phyloP scores from a whole-genome alignment of 495 filamentous ascomycete species.

The Podospora australis region DNA sequence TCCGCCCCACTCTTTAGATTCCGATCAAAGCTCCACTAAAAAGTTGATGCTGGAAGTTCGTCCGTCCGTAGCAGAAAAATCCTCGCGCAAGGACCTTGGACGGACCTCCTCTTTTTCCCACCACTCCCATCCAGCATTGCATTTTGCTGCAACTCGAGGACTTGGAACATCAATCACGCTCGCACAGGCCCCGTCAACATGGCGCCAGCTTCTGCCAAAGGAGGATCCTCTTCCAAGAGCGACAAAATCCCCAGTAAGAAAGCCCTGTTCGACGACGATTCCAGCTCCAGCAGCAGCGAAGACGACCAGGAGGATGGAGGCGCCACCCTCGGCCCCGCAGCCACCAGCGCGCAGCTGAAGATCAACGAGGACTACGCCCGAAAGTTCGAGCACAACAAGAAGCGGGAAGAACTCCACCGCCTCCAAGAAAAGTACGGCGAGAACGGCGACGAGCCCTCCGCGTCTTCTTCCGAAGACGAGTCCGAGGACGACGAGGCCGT shows the following conservation, averaged over 20 bases:
- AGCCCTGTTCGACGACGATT: constrained; percentile 28
- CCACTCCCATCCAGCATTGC: background rate
- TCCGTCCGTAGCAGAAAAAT: no score
- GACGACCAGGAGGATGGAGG: constrained; percentile 53
- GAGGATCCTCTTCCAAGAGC: constrained; percentile 5
- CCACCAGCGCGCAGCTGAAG: constrained; percentile 57
- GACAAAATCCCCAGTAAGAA: constrained; percentile 20
- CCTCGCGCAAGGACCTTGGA: background rate
- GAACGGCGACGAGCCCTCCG: constrained; percentile 44
- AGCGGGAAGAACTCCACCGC: constrained; percentile 79
- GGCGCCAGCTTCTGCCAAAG: constrained; percentile 12
- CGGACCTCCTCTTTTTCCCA: background rate
- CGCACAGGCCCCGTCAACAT: constrained; percentile 5
- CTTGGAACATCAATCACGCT: background rate
- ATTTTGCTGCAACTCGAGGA: constrained; percentile 1
- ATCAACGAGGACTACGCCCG: constrained; percentile 88
- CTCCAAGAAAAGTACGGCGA: constrained; percentile 78
- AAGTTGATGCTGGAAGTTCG: no score
- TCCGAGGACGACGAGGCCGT: constrained; percentile 87
- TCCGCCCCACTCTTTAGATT: constrained; percentile 1
- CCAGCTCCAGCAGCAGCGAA: constrained; percentile 38
- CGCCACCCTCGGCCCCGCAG: constrained; percentile 43
- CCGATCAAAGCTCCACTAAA: constrained; percentile 18
- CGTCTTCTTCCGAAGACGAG: constrained; percentile 60
- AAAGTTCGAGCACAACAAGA: constrained; percentile 93